A percentile compares a stretch with the other conserved stretches of the same genome.
These are phyloP conservation scores for Stephania cephalantha DNA, from an alignment of 164 flowering plant genomes.

Conservation along the genomic window DNA sequence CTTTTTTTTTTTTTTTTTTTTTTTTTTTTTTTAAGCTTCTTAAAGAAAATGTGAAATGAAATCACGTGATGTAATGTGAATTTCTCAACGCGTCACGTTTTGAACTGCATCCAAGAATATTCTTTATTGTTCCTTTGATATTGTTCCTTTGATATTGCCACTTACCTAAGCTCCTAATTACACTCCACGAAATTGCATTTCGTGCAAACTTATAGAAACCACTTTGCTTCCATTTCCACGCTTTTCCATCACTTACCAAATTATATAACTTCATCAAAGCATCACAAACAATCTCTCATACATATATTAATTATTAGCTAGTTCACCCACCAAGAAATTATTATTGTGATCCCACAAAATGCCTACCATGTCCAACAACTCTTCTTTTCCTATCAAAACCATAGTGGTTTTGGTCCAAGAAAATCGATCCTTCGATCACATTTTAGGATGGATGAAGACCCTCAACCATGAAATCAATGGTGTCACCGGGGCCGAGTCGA, in stretches of 20 bases:
- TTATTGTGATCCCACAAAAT: background rate
- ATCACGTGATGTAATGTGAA: background rate
- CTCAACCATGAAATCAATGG: slow-evolving; percentile 75
- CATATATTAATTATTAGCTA: too few relatives aligned
- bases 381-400: slow-evolving; percentile 58
- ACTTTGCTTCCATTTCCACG: background rate
- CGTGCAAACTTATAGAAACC: background rate
- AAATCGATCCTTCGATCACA: slow-evolving; percentile 91
- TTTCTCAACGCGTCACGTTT: background rate
- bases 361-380: background rate
- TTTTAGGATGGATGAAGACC: slow-evolving; percentile 84
- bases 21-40: background rate
- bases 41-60: too few relatives aligned
- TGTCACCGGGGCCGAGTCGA: slow-evolving; percentile 56
- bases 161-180: background rate
- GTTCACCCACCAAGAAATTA: background rate
- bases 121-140: background rate
- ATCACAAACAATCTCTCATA: background rate
- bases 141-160: background rate
- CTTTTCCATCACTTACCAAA: background rate
- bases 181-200: too few relatives aligned
- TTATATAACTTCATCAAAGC: background rate
- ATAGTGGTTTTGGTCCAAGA: slow-evolving; percentile 75
- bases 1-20: background rate
- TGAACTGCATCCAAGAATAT: background rate